Base-by-base conservation (phyloP, 2,329 filamentous ascomycete genomes). In the Geosmithia morbida region DNA sequence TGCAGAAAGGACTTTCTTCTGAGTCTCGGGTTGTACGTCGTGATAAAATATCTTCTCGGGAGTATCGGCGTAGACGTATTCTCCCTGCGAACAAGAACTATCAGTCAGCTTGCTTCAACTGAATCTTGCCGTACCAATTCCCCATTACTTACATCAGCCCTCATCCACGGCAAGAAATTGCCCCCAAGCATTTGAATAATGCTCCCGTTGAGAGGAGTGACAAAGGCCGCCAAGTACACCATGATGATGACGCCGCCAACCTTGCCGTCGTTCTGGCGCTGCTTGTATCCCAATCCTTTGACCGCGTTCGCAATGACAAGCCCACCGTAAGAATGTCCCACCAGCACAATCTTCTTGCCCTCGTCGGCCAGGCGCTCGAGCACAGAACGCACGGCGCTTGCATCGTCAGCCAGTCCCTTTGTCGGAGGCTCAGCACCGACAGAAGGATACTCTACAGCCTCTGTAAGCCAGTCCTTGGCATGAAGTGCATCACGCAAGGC, bases 241-340 rank as follows among this genome's bases (percentile, higher is more conserved):
- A 62, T 52, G 50, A 58, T 57, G 6, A 61, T 52, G 0, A 70
- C 61, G 7, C 68, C 67, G 0, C 67, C 67, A 5, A 55, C 48
- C 45, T 61, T 51, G 1, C 62, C 66, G 1, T 54, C 52, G 0
- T 49, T 51, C 26, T 54, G 50, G 8, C 66, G 58, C 18, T 63
- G 53, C 37, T 56, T 56, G 44, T 64, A 60, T 2, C 61, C 58
- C 1, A 65, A 54, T 0, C 62, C 63, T 13, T 56, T 51, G 8
- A 69, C 53, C 0, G 64, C 67, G 43, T 63, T 63, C 26, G 59
- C 57, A 7, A 59, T 62, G 2, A 68, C 56, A 1, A 67, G 55
- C 14, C 68, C 68, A n/a, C 64, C 62, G 55, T 68, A 70, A 2
- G 64, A 69, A 51, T 72, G 68, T 4, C 61, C 57, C 5, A 66